Conservation (phyloP, 2,329 filamentous ascomycete species). For the Penicillium thymicola region DNA sequence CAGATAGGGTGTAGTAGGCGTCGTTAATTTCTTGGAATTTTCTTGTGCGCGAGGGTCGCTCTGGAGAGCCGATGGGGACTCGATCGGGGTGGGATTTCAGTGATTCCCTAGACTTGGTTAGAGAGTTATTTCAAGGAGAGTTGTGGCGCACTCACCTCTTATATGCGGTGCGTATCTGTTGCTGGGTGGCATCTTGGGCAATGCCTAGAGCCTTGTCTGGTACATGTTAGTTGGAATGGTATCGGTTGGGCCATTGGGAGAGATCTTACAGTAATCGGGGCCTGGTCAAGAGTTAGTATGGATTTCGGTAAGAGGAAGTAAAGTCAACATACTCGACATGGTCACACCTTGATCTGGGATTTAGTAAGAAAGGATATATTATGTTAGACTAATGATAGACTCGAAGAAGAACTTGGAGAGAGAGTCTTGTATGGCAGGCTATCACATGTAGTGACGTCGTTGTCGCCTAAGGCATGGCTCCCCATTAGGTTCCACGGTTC, state of each 20-base stretch:
- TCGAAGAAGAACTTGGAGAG: not conserved
- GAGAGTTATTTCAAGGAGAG: not conserved
- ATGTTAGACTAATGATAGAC: not conserved
- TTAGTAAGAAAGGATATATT: not conserved
- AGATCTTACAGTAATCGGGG: slow-evolving; percentile 42
- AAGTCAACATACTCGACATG: slow-evolving; percentile 26
- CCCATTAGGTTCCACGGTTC: not conserved
- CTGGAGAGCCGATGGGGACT: slow-evolving; percentile 76
- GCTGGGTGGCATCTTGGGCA: slow-evolving; percentile 67
- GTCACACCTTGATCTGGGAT: not conserved
- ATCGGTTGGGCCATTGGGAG: not conserved
- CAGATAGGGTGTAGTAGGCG: slow-evolving; percentile 87
- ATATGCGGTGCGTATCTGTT: slow-evolving; percentile 90
- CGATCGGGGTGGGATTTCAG: slow-evolving; percentile 93
- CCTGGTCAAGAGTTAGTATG: slow-evolving; percentile 19
- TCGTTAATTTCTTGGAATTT: slow-evolving; percentile 91
- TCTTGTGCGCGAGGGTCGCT: slow-evolving; percentile 75
- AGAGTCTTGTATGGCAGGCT: not conserved
- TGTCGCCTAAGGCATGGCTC: slow-evolving; percentile 9
- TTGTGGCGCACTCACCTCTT: slow-evolving; percentile 62
- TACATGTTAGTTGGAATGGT: slow-evolving; percentile 2
- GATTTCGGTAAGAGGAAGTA: not conserved
- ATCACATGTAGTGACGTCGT: slow-evolving; percentile 20
- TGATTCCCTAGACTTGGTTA: slow-evolving; percentile 60
- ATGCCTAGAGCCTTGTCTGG: slow-evolving; percentile 73